Evolutionary conservation across 2,329 filamentous ascomycete species (phyloP).

Genomic region (Lasiodiplodia sp.): DNA sequence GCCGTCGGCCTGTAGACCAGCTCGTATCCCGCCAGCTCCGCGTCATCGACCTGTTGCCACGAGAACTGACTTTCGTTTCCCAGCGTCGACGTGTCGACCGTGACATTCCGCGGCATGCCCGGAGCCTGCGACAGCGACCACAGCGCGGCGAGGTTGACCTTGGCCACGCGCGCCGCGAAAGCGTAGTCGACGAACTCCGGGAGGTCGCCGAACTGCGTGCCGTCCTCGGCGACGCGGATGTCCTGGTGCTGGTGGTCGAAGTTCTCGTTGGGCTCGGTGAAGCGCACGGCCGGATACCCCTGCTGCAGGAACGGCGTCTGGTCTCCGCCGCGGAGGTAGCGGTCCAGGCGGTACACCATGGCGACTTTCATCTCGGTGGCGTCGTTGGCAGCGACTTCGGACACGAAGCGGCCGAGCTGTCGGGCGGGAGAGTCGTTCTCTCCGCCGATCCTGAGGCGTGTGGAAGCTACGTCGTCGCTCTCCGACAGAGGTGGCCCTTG

Average conservation of each 20-base stretch:
- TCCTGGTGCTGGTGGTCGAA: constrained; percentile 67
- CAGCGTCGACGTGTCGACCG: constrained; percentile 55
- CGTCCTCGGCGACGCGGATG: constrained; percentile 54
- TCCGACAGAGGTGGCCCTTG: constrained; percentile 58
- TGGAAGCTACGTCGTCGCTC: constrained; percentile 45
- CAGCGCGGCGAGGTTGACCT: constrained; percentile 62
- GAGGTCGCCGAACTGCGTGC: constrained; percentile 63
- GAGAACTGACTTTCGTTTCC: constrained; percentile 60
- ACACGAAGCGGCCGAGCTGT: constrained; percentile 63
- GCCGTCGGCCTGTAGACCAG: constrained; percentile 63
- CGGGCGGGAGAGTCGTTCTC: constrained; percentile 65
- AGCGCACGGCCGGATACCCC: constrained; percentile 63
- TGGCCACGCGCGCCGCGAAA: constrained; percentile 61
- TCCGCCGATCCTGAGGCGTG: constrained; percentile 50
- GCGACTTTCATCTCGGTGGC: constrained; percentile 63
- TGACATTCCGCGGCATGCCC: constrained; percentile 58
- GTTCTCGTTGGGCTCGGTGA: constrained; percentile 66
- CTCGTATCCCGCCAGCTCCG: constrained; percentile 58
- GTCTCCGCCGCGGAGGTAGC: constrained; percentile 65
- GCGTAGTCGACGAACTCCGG: constrained; percentile 65
- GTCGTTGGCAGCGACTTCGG: constrained; percentile 61
- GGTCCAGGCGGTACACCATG: constrained; percentile 64
- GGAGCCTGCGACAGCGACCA: constrained; percentile 63
- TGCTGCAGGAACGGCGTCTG: constrained; percentile 63
- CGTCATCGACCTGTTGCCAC: constrained; percentile 55